These are phyloP conservation scores for Daedaleopsis nitida DNA, from an alignment of 768 basidiomycete species.

Conservation along the genomic window DNA sequence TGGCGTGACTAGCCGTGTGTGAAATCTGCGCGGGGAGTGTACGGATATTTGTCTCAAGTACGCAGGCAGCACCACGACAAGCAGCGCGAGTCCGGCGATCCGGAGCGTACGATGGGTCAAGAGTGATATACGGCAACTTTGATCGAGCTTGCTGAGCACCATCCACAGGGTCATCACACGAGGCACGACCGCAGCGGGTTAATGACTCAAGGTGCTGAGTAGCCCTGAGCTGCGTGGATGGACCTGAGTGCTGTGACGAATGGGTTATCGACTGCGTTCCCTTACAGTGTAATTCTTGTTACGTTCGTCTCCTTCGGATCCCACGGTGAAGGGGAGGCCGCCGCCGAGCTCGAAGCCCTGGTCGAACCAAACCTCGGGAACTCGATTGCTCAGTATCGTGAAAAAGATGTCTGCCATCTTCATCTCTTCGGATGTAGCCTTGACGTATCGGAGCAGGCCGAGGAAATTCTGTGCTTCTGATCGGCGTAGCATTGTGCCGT, in stretches of 20 bases:
- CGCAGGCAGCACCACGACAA: conserved; percentile 36
- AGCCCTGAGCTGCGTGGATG: conserved; percentile 45
- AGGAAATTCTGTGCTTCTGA: conserved; percentile 50
- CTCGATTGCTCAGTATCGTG: conserved; percentile 53
- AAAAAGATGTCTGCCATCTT: conserved; percentile 77
- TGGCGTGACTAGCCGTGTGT: conserved; percentile 29
- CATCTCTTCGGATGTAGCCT: conserved; percentile 49
- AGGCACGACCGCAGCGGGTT: conserved; percentile 18
- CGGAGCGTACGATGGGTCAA: conserved; percentile 7
- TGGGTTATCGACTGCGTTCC: conserved; percentile 13
- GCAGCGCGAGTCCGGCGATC: conserved; percentile 19
- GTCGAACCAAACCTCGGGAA: conserved; percentile 66
- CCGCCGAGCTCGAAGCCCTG: conserved; percentile 62
- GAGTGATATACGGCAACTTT: conserved; percentile 19
- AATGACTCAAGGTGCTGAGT: conserved; percentile 35
- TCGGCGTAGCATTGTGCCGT: conserved; percentile 57
- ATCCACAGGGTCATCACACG: conserved; percentile 17
- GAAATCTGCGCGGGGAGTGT: conserved; percentile 39
- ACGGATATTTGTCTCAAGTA: conserved; percentile 55
- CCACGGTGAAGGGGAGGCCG: conserved; percentile 63
- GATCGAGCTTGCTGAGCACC: conserved; percentile 6
- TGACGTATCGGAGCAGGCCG: conserved; percentile 44
- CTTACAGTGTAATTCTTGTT: conserved; percentile 63
- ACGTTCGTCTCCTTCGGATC: conserved; percentile 55
- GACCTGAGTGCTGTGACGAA: not conserved